Conservation (phyloP, 2,329 filamentous ascomycete genomes). For the Aotearoamyces nothofagi region DNA sequence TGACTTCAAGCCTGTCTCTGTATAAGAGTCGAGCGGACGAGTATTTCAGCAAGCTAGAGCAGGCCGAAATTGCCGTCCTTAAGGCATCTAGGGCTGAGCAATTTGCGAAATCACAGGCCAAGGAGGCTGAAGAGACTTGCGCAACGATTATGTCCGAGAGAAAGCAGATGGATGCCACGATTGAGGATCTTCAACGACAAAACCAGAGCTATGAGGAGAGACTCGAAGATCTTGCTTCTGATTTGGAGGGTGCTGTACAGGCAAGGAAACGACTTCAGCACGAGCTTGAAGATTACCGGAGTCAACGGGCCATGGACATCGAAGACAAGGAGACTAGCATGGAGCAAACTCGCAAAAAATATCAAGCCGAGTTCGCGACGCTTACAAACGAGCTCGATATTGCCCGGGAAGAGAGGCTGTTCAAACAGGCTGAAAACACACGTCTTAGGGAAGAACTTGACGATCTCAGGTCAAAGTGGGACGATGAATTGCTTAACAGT, state of each 20-base stretch:
- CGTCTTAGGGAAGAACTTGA: constrained; percentile 92
- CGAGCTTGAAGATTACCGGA: constrained; percentile 93
- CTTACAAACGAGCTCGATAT: constrained; percentile 86
- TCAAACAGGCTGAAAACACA: constrained; percentile 72
- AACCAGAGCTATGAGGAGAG: constrained; percentile 83
- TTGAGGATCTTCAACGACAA: constrained; percentile 83
- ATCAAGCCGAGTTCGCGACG: constrained; percentile 81
- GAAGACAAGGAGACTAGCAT: constrained; percentile 93
- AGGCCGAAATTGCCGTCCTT: constrained; percentile 88
- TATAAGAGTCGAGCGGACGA: constrained; percentile 91
- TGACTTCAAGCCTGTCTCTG: constrained; percentile 67
- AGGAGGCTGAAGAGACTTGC: constrained; percentile 82
- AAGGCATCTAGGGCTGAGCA: constrained; percentile 87
- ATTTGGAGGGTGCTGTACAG: constrained; percentile 72
- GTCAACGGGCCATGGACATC: constrained; percentile 85
- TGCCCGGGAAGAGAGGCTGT: constrained; percentile 78
- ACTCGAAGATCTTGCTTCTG: constrained; percentile 80
- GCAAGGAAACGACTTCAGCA: constrained; percentile 91
- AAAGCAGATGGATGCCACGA: constrained; percentile 71
- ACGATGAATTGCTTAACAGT: constrained; percentile 93
- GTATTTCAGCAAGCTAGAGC: constrained; percentile 93
- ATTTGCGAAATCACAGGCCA: constrained; percentile 79
- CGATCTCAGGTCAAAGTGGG: constrained; percentile 90
- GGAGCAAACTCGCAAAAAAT: constrained; percentile 96
- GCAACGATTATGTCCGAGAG: constrained; percentile 84